phyloP scores from a whole-genome alignment of 345 rosid genomes.

The Adansonia digitata region DNA sequence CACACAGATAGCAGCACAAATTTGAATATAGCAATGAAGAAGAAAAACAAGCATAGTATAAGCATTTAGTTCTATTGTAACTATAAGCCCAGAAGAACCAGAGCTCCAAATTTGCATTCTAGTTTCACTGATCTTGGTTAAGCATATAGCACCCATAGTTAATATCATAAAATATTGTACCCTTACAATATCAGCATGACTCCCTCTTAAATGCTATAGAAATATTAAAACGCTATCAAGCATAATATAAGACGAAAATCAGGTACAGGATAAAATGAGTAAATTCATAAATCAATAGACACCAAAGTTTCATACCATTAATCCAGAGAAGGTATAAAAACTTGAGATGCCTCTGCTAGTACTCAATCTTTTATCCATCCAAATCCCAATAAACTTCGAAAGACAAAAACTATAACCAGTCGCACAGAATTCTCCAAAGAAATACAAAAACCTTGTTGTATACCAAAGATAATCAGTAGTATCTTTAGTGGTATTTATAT shows the following conservation, averaged over 20 bases:
- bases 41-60: neutral
- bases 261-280: neutral
- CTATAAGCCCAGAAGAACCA: neutral
- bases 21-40: neutral
- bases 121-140: neutral
- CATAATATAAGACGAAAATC: neutral
- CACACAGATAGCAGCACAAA: neutral
- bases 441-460: conserved; percentile 76
- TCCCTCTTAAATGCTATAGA: neutral
- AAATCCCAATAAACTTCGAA: neutral
- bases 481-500: conserved; percentile 76
- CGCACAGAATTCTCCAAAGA: neutral
- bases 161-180: neutral
- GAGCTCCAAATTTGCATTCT: neutral
- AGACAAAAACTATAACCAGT: neutral
- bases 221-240: neutral
- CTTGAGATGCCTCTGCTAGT: neutral
- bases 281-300: neutral
- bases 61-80: neutral
- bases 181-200: too few species aligned
- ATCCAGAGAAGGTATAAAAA: neutral
- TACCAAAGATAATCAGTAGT: conserved; percentile 94
- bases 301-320: neutral
- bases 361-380: neutral
- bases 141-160: neutral